Percentiles rank a stretch among this genome's conserved stretches.
Evolutionary conservation across 352 stramenopile species (phyloP).

Genomic region (Phytopythium vexans): DNA sequence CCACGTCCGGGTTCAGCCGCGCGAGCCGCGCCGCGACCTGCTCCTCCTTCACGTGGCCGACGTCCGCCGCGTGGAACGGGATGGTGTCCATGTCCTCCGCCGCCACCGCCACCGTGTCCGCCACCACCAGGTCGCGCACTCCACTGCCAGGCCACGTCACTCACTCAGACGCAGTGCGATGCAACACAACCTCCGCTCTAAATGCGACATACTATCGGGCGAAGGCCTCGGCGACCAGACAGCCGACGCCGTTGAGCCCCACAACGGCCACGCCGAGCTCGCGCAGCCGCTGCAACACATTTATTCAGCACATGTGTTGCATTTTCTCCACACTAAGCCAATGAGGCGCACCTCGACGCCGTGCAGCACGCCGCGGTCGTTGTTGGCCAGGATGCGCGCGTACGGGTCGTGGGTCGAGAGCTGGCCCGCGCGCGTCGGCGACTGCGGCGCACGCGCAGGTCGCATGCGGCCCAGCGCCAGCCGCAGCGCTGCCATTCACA

Average conservation of each 20-base stretch:
- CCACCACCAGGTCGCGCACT: conserved; percentile 32
- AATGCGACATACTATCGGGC: conserved; percentile 29
- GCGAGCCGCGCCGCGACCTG: conserved; percentile 15
- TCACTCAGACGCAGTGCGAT: background rate
- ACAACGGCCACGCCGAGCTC: conserved; percentile 31
- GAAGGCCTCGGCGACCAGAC: conserved; percentile 35
- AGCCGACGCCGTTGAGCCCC: conserved; percentile 40
- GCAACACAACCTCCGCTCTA: background rate
- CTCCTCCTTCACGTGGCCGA: conserved; percentile 30
- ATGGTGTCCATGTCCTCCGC: conserved; percentile 33
- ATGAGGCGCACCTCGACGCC: conserved; percentile 27
- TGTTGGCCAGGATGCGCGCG: conserved; percentile 44
- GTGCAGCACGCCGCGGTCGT: conserved; percentile 36
- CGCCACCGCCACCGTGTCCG: conserved; percentile 21
- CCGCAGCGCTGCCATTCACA: conserved; percentile 16
- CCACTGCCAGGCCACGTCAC: conserved; percentile 17
- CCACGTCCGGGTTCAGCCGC: conserved; percentile 29
- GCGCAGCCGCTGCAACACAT: conserved; percentile 22
- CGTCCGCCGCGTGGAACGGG: conserved; percentile 24
- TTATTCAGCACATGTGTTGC: background rate
- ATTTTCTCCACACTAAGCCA: no score
- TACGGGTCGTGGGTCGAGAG: conserved; percentile 16
- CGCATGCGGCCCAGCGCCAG: conserved; percentile 12
- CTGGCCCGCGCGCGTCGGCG: conserved; percentile 5
- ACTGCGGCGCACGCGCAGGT: conserved; percentile 7